A percentile compares a stretch with the other conserved stretches of the same genome.
phyloP scores from a whole-genome alignment of 2,329 filamentous ascomycete species.

The Lecanicillium sp. region DNA sequence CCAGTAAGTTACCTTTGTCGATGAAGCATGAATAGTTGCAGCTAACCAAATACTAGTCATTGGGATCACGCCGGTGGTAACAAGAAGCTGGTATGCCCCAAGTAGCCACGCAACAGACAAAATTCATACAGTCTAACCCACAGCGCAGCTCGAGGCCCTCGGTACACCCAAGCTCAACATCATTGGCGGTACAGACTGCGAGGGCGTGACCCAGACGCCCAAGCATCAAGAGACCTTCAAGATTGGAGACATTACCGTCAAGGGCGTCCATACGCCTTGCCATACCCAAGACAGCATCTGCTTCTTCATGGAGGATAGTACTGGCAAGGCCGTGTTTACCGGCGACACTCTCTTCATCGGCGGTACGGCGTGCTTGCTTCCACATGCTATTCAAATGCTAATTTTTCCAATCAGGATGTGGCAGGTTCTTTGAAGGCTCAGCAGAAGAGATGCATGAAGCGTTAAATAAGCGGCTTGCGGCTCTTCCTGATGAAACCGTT shows the following conservation, averaged over 20 bases:
- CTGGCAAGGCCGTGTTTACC: slow-evolving; percentile 75
- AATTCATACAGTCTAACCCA: slow-evolving; percentile 4
- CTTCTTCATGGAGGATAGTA: slow-evolving; percentile 78
- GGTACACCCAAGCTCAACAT: slow-evolving; percentile 60
- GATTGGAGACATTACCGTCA: slow-evolving; percentile 76
- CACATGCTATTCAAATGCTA: neutral
- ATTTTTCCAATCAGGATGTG: slow-evolving; percentile 56
- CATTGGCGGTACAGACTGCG: slow-evolving; percentile 82
- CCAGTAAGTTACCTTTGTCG: slow-evolving; percentile 70
- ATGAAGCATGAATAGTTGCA: neutral
- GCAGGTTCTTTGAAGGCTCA: slow-evolving; percentile 90
- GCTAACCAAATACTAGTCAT: slow-evolving; percentile 50
- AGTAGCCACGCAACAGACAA: neutral
- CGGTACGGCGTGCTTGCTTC: slow-evolving; percentile 41
- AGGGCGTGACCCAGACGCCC: slow-evolving; percentile 70
- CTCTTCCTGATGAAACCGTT: slow-evolving; percentile 80
- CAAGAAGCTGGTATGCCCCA: slow-evolving; percentile 56
- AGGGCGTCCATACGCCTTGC: slow-evolving; percentile 88
- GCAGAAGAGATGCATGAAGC: slow-evolving; percentile 88
- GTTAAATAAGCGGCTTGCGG: slow-evolving; percentile 73
- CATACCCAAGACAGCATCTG: slow-evolving; percentile 99
- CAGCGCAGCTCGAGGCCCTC: slow-evolving; percentile 30
- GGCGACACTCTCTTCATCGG: slow-evolving; percentile 95
- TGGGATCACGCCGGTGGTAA: slow-evolving; percentile 94
- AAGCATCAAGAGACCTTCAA: slow-evolving; percentile 68